These are phyloP conservation scores for Solanum tarapatanum DNA, from an alignment of 257 asterid genomes.

Conservation along the genomic window DNA sequence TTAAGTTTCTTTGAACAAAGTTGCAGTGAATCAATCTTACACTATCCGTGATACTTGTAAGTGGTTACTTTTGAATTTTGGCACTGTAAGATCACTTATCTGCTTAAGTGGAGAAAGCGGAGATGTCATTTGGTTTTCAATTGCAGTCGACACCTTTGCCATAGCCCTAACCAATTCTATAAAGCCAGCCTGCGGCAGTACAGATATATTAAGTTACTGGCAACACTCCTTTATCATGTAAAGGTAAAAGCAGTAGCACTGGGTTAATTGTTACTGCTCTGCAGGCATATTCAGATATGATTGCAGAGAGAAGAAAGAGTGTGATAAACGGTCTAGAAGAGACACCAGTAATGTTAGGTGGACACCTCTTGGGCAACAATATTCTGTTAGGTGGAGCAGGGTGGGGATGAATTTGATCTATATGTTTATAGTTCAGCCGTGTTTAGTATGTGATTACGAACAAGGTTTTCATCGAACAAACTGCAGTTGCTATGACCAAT, in stretches of 20 bases:
- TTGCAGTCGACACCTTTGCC: not conserved
- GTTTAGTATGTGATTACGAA: not conserved
- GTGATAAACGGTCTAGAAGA: conserved; percentile 56
- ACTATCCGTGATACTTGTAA: not conserved
- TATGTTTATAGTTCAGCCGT: not conserved
- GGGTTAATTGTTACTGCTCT: not conserved
- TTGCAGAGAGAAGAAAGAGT: conserved; percentile 53
- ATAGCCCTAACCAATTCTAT: not conserved
- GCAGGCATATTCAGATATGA: conserved; percentile 70
- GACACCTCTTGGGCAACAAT: not conserved
- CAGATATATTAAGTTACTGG: not conserved
- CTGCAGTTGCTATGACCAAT: not conserved
- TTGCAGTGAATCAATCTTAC: not conserved
- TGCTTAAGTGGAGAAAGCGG: not conserved
- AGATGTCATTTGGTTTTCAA: not conserved
- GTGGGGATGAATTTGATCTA: not conserved
- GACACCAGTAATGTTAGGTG: conserved; percentile 12
- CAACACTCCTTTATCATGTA: not conserved
- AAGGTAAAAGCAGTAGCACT: not conserved
- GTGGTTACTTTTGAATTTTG: not conserved
- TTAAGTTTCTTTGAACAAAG: not conserved
- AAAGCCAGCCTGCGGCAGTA: not conserved
- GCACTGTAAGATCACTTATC: not conserved
- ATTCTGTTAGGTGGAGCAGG: not conserved
- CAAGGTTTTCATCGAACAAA: not conserved